These are phyloP conservation scores for Calamus simplicifolius DNA, from an alignment of 176 grass and related monocot species.

Conservation along the genomic window DNA sequence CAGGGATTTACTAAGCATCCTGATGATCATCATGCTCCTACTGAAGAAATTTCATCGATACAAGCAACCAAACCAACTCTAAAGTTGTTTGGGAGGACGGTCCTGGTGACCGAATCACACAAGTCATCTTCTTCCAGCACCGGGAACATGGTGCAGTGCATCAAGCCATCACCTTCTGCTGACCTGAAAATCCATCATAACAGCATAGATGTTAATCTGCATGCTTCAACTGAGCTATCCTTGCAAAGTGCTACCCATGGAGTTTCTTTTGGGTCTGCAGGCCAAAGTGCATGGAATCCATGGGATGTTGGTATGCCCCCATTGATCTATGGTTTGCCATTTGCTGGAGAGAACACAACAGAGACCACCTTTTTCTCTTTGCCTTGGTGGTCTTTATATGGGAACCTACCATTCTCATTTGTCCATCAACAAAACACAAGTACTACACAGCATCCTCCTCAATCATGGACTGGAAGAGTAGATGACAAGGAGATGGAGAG, in stretches of 20 bases:
- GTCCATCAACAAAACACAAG: constrained; percentile 11
- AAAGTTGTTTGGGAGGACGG: constrained; percentile 68
- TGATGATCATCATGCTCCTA: constrained; percentile 2
- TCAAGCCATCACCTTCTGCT: neutral
- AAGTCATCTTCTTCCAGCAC: neutral
- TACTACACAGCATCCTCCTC: constrained; percentile 8
- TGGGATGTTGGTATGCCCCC: constrained; percentile 25
- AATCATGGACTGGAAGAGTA: constrained; percentile 5
- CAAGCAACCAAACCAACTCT: constrained; percentile 27
- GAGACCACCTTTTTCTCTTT: neutral
- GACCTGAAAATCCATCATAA: neutral
- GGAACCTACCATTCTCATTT: constrained; percentile 14
- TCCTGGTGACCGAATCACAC: constrained; percentile 28
- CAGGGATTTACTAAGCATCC: constrained; percentile 15
- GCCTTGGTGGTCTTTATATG: constrained; percentile 32
- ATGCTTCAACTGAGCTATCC: constrained; percentile 27
- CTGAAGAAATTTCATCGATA: constrained; percentile 15
- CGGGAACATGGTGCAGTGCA: neutral
- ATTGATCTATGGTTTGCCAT: constrained; percentile 37
- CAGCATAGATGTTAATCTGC: constrained; percentile 18
- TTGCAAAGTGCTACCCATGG: constrained; percentile 12
- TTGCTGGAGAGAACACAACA: constrained; percentile 21
- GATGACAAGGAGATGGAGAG: constrained; percentile 12
- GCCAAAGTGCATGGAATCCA: constrained; percentile 21
- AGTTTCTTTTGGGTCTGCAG: constrained; percentile 11